Evolutionary conservation across 495 filamentous ascomycete genomes (phyloP), one percentile per base, ranked within the genome.

Genomic region (Talaromyces nanjingensis): DNA sequence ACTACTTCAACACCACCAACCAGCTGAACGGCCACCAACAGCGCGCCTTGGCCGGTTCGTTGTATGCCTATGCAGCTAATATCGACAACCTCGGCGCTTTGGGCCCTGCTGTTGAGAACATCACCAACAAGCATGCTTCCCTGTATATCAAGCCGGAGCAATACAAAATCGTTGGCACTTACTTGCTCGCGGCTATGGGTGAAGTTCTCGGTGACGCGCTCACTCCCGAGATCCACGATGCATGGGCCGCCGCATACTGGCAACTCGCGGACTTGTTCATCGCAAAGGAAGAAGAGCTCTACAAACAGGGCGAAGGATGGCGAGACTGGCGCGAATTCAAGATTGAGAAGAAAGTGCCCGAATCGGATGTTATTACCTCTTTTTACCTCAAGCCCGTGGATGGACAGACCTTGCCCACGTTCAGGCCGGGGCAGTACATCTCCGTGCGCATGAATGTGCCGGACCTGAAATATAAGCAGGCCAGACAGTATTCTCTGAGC

Each of bases 121-220:
- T 90, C 66, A 81, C 83, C 60, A 82, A 87, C 68, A 89, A 89
- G 72, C 87, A 90, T 66, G 86, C 82, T 60, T 84, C 80, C 3
- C 78, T 89, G n/a, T 81, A 82, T 64, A 81, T 90, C 59, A 71
- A 77, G 49, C 77, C 87, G 4, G 84, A 79, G 25, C 85, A 87
- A 45, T 89, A 89, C 71, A 74, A 78, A 47, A 78, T 87, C 45
- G 87, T 90, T 25, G 87, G 85, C 37, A 74, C 75, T 63, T 75
- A 85, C 68, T 79, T 89, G 12, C 78, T 90, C 18, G 77, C 73
- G 27, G 83, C 86, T 25, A 86, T 90, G 70, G 80, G 81, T 42
- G 67, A 79, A 25, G 84, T 89, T 0, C 77, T 89, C 0, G 84
- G 85, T 8, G 77, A 80, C 31, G 86, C 86, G 12, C 77, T 83